Conservation (phyloP, 139 green algal genomes). For the Chlorella ohadii region DNA sequence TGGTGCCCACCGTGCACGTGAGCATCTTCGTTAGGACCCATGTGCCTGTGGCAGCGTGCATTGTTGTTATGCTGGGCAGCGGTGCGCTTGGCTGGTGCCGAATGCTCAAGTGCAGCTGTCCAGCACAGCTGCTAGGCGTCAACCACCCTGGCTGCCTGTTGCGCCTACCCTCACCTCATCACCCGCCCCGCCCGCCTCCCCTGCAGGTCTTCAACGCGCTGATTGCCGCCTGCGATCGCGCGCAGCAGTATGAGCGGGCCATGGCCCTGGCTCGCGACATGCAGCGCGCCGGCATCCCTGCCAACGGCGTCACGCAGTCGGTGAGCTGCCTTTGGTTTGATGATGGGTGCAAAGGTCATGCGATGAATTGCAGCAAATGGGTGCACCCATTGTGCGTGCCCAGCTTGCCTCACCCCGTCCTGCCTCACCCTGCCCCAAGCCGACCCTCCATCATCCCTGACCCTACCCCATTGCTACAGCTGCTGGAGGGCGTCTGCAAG, state of each 20-base stretch:
- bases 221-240: slow-evolving; percentile 84
- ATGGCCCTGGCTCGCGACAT: slow-evolving; percentile 62
- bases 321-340: slow-evolving; percentile 3
- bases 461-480: slow-evolving; percentile 21
- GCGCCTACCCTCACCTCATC: too few relatives aligned
- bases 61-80: too few relatives aligned
- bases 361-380: too few relatives aligned
- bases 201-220: slow-evolving; percentile 84
- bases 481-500: slow-evolving; percentile 71
- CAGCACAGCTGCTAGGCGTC: too few relatives aligned
- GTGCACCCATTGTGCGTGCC: too few relatives aligned
- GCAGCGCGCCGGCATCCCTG: slow-evolving; percentile 3
- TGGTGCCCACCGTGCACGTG: slow-evolving; percentile 62
- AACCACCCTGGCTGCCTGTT: too few relatives aligned
- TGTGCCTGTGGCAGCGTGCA: too few relatives aligned
- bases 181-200: too few relatives aligned
- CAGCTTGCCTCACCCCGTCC: background rate
- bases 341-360: background rate
- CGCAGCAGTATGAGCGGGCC: slow-evolving; percentile 60
- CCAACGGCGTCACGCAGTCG: slow-evolving; percentile 45
- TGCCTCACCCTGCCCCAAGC: background rate
- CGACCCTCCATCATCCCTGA: background rate
- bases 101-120: too few relatives aligned
- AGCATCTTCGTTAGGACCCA: too few relatives aligned
- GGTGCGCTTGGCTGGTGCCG: too few relatives aligned